These are phyloP conservation scores for Candida peoriensis DNA, from an alignment of 805 yeast genomes.

Conservation along the genomic window DNA sequence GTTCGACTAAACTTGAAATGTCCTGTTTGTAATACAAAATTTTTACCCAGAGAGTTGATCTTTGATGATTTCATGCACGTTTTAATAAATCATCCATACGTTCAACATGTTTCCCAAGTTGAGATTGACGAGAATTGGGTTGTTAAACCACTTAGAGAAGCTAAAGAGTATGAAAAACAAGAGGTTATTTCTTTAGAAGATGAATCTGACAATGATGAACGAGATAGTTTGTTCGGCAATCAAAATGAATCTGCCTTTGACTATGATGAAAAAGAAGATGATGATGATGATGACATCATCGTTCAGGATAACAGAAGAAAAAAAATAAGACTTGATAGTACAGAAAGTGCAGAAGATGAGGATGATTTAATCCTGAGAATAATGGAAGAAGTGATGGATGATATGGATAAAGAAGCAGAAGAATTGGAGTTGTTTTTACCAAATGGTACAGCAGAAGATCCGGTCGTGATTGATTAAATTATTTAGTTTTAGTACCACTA, in stretches of 20 bases:
- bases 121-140: constrained; percentile 3
- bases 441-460: constrained; percentile 4
- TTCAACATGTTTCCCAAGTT: constrained; percentile 1
- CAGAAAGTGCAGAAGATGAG: neutral
- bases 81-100: constrained; percentile 3
- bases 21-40: constrained; percentile 3
- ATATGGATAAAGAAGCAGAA: neutral
- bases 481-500: too few species aligned
- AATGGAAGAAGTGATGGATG: neutral
- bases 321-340: neutral
- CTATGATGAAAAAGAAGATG: constrained; percentile 1
- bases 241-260: too few species aligned
- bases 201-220: too few species aligned
- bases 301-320: neutral
- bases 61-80: constrained; percentile 8
- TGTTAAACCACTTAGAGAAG: neutral
- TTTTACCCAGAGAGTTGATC: constrained; percentile 1
- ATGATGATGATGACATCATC: constrained; percentile 1
- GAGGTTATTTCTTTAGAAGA: constrained; percentile 3
- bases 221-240: too few species aligned
- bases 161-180: neutral
- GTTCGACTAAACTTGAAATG: neutral
- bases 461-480: constrained; percentile 5
- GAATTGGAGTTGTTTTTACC: constrained; percentile 1
- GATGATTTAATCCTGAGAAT: neutral